phyloP scores from a whole-genome alignment of 768 basidiomycete genomes.

The Amanita inopinata region DNA sequence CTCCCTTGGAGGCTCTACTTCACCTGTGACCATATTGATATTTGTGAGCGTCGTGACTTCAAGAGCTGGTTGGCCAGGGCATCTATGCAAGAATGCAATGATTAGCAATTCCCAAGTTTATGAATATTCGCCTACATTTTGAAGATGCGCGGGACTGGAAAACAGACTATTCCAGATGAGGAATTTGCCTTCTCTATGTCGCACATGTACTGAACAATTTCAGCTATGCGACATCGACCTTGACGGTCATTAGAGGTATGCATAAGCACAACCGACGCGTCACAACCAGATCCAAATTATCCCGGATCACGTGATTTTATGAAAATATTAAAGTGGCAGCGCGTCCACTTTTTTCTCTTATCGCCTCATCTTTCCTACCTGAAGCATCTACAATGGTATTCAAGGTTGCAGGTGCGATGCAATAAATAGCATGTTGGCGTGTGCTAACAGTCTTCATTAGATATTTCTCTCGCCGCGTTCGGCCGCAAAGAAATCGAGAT shows the following conservation, averaged over 20 bases:
- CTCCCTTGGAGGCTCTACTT: conserved; percentile 39
- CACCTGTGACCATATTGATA: conserved; percentile 36
- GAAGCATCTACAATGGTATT: conserved; percentile 53
- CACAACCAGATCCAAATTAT: too few relatives aligned
- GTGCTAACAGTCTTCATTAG: conserved; percentile 27
- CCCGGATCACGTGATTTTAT: neutral
- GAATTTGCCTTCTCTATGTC: conserved; percentile 22
- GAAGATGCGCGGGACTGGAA: conserved; percentile 69
- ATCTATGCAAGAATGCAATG: too few relatives aligned
- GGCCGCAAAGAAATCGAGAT: conserved; percentile 99
- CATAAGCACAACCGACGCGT: too few relatives aligned
- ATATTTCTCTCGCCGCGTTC: conserved; percentile 96
- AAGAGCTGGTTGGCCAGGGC: conserved; percentile 51
- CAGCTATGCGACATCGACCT: conserved; percentile 44
- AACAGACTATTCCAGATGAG: conserved; percentile 41
- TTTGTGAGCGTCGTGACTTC: conserved; percentile 57
- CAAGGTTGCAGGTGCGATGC: conserved; percentile 76
- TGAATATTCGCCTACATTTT: too few relatives aligned
- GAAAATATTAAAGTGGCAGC: conserved; percentile 20
- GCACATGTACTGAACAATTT: conserved; percentile 69
- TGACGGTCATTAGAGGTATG: conserved; percentile 4
- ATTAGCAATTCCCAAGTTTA: too few relatives aligned
- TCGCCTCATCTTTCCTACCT: conserved; percentile 17
- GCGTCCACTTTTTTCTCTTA: conserved; percentile 11
- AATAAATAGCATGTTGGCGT: neutral